A percentile compares a stretch with the other conserved stretches of the same genome.
phyloP scores from a whole-genome alignment of 345 rosid species.

The Rhizophora mangle region DNA sequence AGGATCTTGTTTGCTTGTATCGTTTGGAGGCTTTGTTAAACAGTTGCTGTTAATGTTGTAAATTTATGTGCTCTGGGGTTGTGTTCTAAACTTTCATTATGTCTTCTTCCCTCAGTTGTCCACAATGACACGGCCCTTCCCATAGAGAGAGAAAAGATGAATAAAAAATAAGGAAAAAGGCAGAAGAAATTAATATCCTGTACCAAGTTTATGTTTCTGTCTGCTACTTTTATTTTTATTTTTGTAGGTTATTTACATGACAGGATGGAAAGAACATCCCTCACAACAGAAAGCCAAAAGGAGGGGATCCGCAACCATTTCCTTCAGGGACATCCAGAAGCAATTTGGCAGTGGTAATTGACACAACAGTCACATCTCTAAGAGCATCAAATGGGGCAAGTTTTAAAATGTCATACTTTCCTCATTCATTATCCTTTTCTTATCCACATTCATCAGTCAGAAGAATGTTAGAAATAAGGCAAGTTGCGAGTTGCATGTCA shows the following conservation, averaged over 20 bases:
- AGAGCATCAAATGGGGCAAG: neutral
- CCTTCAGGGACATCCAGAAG: slow-evolving; percentile 68
- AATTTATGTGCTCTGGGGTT: too few relatives aligned
- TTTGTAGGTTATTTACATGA: slow-evolving; percentile 86
- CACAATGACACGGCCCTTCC: too few relatives aligned
- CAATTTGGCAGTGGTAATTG: slow-evolving; percentile 52
- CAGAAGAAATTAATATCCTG: too few relatives aligned
- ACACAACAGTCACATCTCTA: neutral
- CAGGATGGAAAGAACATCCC: slow-evolving; percentile 91
- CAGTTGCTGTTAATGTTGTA: too few relatives aligned
- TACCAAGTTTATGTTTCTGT: neutral
- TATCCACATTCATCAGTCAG: neutral
- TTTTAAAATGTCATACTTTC: neutral
- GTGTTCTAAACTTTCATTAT: too few relatives aligned
- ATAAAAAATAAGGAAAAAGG: too few relatives aligned
- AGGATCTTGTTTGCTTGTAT: too few relatives aligned
- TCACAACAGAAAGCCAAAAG: slow-evolving; percentile 81
- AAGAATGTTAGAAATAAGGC: too few relatives aligned
- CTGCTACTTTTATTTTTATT: neutral
- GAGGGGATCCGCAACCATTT: slow-evolving; percentile 86
- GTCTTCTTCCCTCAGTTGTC: too few relatives aligned
- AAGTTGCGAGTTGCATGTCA: too few relatives aligned
- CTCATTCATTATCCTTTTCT: neutral
- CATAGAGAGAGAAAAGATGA: too few relatives aligned
- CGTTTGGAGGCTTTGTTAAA: too few relatives aligned